phyloP scores from a whole-genome alignment of 1,284 basidiomycete species.

The Cryptococcus sp. region DNA sequence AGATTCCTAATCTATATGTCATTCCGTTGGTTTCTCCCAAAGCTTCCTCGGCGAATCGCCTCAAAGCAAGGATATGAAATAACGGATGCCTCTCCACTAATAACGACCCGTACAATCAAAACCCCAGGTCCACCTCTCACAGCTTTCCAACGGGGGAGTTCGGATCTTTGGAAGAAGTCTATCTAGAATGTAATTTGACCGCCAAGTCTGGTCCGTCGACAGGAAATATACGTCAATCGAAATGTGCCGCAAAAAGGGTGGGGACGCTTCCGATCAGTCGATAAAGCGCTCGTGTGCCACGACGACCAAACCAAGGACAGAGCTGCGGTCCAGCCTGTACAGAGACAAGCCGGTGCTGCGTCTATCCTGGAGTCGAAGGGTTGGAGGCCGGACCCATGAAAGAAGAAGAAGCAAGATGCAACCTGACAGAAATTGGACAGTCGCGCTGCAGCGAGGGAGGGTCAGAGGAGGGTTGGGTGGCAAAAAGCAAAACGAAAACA shows the following conservation, averaged over 20 bases:
- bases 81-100: constrained; percentile 22
- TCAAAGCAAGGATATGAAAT: constrained; percentile 44
- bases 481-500: too few species aligned
- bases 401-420: constrained; percentile 13
- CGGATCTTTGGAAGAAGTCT: constrained; percentile 11
- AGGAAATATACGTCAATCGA: constrained; percentile 41
- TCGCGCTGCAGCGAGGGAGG: background rate
- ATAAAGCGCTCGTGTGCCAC: constrained; percentile 14
- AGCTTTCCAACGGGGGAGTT: constrained; percentile 8
- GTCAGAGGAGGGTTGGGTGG: too few species aligned
- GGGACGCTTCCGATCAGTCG: constrained; percentile 40
- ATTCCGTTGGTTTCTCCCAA: constrained; percentile 44
- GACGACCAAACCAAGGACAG: background rate
- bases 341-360: too few species aligned
- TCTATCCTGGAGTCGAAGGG: too few species aligned
- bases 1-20: constrained; percentile 30
- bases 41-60: constrained; percentile 34
- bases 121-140: constrained; percentile 16
- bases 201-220: constrained; percentile 35
- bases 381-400: constrained; percentile 33
- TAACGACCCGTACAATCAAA: constrained; percentile 8
- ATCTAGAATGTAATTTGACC: constrained; percentile 24
- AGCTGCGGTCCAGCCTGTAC: too few species aligned
- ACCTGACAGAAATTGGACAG: constrained; percentile 6
- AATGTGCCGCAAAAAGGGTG: background rate